Percentiles rank a stretch among this genome's conserved stretches.
These are phyloP conservation scores for Letharia columbiana DNA, from an alignment of 495 filamentous ascomycete species.

Conservation along the genomic window DNA sequence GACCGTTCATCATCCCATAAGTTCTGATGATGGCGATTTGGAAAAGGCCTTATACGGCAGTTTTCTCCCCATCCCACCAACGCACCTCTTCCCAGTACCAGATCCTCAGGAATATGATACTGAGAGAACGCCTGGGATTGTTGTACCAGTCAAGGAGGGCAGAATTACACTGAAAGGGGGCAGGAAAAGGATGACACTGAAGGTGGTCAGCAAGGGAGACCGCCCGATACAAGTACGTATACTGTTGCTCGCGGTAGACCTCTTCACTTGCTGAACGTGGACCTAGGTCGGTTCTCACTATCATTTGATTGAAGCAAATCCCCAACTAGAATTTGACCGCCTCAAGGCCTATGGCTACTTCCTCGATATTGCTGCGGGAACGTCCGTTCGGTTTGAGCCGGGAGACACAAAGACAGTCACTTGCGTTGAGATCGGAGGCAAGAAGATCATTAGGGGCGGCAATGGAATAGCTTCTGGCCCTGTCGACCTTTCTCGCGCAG, in stretches of 20 bases:
- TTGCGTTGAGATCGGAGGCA: conserved; percentile 81
- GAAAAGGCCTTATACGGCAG: conserved; percentile 82
- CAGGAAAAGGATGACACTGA: conserved; percentile 61
- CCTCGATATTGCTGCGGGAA: conserved; percentile 85
- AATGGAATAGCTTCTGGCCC: conserved; percentile 68
- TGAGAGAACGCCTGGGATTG: conserved; percentile 66
- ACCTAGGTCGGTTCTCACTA: conserved; percentile 84
- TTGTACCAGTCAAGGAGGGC: conserved; percentile 59
- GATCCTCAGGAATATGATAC: conserved; percentile 53
- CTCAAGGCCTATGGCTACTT: conserved; percentile 72
- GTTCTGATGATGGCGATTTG: conserved; percentile 78
- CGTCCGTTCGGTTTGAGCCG: conserved; percentile 89
- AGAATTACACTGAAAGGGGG: conserved; percentile 64
- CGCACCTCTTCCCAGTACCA: conserved; percentile 54
- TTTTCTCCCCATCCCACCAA: conserved; percentile 76
- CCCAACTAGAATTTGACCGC: conserved; percentile 87
- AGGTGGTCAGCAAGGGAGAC: conserved; percentile 81
- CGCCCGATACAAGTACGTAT: conserved; percentile 70
- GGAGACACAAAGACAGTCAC: conserved; percentile 91
- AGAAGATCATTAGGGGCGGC: conserved; percentile 74
- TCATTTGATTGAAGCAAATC: conserved; percentile 92
- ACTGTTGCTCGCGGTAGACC: neutral
- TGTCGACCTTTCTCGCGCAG: conserved; percentile 52
- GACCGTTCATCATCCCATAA: conserved; percentile 86
- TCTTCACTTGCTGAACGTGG: neutral